These are phyloP conservation scores for Melastoma malabathricum DNA, from an alignment of 345 rosid species.

Conservation along the genomic window DNA sequence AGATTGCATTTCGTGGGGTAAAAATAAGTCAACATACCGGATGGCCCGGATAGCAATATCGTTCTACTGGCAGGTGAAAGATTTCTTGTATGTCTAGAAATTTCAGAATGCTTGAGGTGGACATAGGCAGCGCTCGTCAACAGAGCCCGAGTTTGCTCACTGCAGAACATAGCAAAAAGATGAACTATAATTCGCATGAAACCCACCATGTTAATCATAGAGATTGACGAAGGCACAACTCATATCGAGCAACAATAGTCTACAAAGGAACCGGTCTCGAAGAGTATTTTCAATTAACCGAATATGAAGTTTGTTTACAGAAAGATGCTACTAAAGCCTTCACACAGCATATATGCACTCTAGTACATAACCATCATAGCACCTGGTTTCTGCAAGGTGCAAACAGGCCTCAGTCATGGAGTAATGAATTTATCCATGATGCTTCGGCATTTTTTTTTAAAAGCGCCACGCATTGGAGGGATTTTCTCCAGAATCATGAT, in stretches of 20 bases:
- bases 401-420: too few relatives aligned
- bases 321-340: too few relatives aligned
- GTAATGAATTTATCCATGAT: too few relatives aligned
- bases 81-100: slow-evolving; percentile 78
- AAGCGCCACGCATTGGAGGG: too few relatives aligned
- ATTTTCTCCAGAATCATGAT: too few relatives aligned
- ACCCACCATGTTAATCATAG: slow-evolving; percentile 2
- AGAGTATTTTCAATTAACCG: too few relatives aligned
- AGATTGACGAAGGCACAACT: background rate
- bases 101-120: slow-evolving; percentile 63
- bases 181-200: background rate
- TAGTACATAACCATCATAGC: too few relatives aligned
- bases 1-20: background rate
- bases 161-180: slow-evolving; percentile 21
- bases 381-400: too few relatives aligned
- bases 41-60: slow-evolving; percentile 83
- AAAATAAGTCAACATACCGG: slow-evolving; percentile 37
- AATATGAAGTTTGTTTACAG: too few relatives aligned
- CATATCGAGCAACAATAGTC: background rate
- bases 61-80: slow-evolving; percentile 87
- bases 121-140: slow-evolving; percentile 80
- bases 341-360: too few relatives aligned
- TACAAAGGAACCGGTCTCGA: too few relatives aligned
- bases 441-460: too few relatives aligned
- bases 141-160: slow-evolving; percentile 50